Conservation (phyloP, 345 rosid genomes). For the Salix dunnii region DNA sequence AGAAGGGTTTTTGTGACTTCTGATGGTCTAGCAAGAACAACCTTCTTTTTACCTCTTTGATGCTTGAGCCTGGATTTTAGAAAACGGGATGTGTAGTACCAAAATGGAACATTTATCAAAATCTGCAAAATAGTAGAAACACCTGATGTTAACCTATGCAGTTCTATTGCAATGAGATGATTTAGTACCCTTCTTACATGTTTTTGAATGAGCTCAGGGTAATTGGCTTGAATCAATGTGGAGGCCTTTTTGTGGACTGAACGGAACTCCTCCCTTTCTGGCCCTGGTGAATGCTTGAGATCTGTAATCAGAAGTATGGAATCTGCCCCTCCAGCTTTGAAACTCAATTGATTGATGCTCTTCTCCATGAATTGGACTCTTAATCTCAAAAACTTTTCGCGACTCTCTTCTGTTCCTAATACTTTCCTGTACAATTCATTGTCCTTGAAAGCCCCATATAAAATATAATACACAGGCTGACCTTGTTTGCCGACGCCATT, state of each 20-base stretch:
- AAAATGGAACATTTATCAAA: slow-evolving; percentile 52
- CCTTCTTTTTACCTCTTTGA: slow-evolving; percentile 26
- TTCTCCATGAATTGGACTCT: slow-evolving; percentile 44
- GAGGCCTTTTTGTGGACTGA: slow-evolving; percentile 24
- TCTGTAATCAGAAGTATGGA: slow-evolving; percentile 52
- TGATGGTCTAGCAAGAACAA: slow-evolving; percentile 46
- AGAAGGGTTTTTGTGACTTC: slow-evolving; percentile 49
- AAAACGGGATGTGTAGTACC: slow-evolving; percentile 47
- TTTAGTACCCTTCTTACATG: slow-evolving; percentile 23
- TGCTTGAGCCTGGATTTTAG: slow-evolving; percentile 28
- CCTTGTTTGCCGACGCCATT: slow-evolving; percentile 45
- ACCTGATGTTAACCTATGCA: not conserved
- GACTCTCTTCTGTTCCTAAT: slow-evolving; percentile 27
- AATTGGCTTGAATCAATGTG: slow-evolving; percentile 33
- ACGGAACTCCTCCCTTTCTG: slow-evolving; percentile 34
- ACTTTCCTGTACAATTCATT: slow-evolving; percentile 19
- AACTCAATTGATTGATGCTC: slow-evolving; percentile 35
- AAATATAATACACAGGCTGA: slow-evolving; percentile 38
- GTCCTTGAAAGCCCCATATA: slow-evolving; percentile 35
- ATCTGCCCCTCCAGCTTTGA: slow-evolving; percentile 41
- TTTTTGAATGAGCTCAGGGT: slow-evolving; percentile 49
- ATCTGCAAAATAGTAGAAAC: slow-evolving; percentile 31
- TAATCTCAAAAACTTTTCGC: slow-evolving; percentile 34
- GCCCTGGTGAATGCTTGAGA: slow-evolving; percentile 39
- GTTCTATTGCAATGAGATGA: not conserved